Conservation (phyloP, 2,329 filamentous ascomycete genomes). For the Tolypocladium ovalisporum region DNA sequence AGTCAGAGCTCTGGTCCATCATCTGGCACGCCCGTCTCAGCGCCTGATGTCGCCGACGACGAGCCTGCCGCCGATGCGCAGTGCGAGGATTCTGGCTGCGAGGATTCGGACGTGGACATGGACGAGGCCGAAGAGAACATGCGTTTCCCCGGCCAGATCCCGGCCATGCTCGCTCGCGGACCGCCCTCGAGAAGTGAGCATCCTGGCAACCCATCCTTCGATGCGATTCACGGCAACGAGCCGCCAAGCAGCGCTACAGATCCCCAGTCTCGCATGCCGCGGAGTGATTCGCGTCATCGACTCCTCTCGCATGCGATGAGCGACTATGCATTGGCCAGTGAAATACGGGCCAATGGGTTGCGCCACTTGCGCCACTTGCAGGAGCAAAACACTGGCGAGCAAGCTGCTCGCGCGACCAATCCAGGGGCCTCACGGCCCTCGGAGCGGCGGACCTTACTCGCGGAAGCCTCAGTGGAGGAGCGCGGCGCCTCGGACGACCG, state of each 20-base stretch:
- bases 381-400: background rate
- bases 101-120: slow-evolving; percentile 45
- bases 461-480: background rate
- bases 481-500: background rate
- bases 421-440: background rate
- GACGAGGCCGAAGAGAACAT: slow-evolving; percentile 32
- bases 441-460: background rate
- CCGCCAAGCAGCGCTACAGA: no score
- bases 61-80: slow-evolving; percentile 24
- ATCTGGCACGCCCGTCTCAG: slow-evolving; percentile 25
- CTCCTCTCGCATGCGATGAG: background rate
- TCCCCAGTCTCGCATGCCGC: background rate
- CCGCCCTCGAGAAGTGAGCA: background rate
- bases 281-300: background rate
- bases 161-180: slow-evolving; percentile 6
- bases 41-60: slow-evolving; percentile 25
- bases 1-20: slow-evolving; percentile 32
- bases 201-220: background rate
- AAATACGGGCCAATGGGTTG: background rate
- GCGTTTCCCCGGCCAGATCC: slow-evolving; percentile 5
- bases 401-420: background rate
- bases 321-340: background rate
- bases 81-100: slow-evolving; percentile 38
- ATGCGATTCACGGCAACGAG: background rate
- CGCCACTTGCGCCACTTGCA: background rate